Evolutionary conservation across 345 rosid species (phyloP), one percentile per base, ranked within the genome.

Genomic region (Firmiana major): DNA sequence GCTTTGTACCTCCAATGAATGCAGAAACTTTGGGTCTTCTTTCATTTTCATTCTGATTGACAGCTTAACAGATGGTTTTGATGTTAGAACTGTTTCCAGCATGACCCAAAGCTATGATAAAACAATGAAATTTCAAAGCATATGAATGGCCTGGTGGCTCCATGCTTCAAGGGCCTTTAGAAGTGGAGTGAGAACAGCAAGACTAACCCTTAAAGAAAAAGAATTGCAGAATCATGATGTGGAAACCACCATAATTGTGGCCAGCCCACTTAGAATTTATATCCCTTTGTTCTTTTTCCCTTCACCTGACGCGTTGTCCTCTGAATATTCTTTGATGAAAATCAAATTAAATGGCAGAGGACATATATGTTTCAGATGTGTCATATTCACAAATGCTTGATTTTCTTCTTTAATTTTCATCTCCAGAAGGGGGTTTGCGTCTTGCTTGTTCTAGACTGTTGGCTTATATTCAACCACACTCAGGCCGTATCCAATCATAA

Each of bases 161-260:
- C 76, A 66, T 78, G 69, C 69, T 76, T 79, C 49, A 75, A 70
- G 78, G 87, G 80, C 62, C 77, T 79, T 53, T 67, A 51, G 78
- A 67, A 82, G 87, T 87, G 93, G 91, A 85, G 75, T 78, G 78
- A 80, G 77, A 85, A 83, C 72, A 80, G 73, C 78, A 74, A 72
- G 77, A 63, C n/a, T 34, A 63, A 43, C 60, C 71, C 78, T 17
- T 49, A 62, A 13, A 16, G 1, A 71, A 34, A 55, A 45, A n/a
- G 24, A 42, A 36, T 46, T 63, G 74, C 75, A 78, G 75, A 68
- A 66, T 22, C 7, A 51, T 87, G 86, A 84, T 81, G 86, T 88
- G 93, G 90, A 88, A 51, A 65, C 86, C 97, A 91, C 92, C 84
- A 81, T 75, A 46, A 74, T 73, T 85, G 78, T 92, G 90, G 86